Percentiles rank a stretch among this genome's conserved stretches.
Evolutionary conservation across 1,139 yeast genomes (phyloP).

Genomic region (Yamadazyma mexicana): DNA sequence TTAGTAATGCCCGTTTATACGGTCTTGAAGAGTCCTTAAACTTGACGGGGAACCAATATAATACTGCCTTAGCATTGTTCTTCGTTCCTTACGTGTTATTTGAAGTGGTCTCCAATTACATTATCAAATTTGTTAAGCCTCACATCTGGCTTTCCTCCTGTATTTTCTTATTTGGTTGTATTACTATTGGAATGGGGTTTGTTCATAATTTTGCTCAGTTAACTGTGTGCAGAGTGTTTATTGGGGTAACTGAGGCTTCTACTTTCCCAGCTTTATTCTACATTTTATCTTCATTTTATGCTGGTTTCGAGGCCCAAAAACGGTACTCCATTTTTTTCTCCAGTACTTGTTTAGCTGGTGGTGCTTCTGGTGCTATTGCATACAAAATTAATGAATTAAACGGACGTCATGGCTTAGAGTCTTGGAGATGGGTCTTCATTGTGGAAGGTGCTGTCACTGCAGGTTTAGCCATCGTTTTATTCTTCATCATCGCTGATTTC

Average conservation of each 20-base stretch:
- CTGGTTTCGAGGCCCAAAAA: conserved; percentile 64
- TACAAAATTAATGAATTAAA: conserved; percentile 40
- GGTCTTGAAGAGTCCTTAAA: conserved; percentile 56
- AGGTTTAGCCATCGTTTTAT: conserved; percentile 58
- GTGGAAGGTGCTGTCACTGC: conserved; percentile 73
- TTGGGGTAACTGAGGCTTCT: conserved; percentile 68
- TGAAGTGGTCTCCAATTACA: conserved; percentile 67
- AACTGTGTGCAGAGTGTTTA: conserved; percentile 59
- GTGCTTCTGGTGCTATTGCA: conserved; percentile 45
- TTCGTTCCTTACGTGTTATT: conserved; percentile 70
- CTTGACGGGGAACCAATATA: conserved; percentile 59
- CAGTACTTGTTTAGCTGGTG: conserved; percentile 43
- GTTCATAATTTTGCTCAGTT: conserved; percentile 58
- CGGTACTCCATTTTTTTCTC: conserved; percentile 67
- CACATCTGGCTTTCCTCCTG: conserved; percentile 61
- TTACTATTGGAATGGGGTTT: conserved; percentile 67
- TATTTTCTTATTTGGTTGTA: conserved; percentile 60
- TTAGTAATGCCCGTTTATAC: conserved; percentile 70
- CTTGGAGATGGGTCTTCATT: conserved; percentile 79
- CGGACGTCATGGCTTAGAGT: conserved; percentile 36
- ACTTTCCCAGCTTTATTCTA: conserved; percentile 76
- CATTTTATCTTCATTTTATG: conserved; percentile 56
- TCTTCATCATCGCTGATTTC: conserved; percentile 52
- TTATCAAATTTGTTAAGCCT: conserved; percentile 60
- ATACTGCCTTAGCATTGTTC: conserved; percentile 63